phyloP scores from a whole-genome alignment of 73 alveolate species.

The Paramecium sexaurelia region DNA sequence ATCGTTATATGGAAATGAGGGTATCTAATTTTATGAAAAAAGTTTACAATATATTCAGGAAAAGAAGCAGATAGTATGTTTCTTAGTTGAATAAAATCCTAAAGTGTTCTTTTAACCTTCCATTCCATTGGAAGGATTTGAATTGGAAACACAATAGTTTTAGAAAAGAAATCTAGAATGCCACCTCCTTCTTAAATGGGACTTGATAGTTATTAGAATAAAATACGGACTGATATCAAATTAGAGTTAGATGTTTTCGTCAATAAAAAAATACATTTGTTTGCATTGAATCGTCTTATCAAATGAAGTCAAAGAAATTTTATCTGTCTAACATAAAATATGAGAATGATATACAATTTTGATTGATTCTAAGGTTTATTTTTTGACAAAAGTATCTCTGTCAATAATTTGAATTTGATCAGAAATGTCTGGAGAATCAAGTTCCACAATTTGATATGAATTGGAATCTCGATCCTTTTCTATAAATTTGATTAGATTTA shows the following conservation, averaged over 20 bases:
- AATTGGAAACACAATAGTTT: conserved; percentile 26
- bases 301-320: background rate
- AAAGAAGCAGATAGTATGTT: background rate
- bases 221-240: conserved; percentile 13
- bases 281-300: background rate
- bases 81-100: conserved; percentile 3
- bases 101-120: conserved; percentile 5
- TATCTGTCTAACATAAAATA: background rate
- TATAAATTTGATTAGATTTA: background rate
- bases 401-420: background rate
- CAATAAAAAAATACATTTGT: background rate
- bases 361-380: background rate
- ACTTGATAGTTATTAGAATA: background rate
- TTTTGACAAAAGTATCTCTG: background rate
- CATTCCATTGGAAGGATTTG: background rate
- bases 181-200: conserved; percentile 41
- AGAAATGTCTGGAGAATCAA: background rate
- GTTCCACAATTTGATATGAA: background rate
- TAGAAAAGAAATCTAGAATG: background rate
- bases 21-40: background rate
- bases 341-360: background rate
- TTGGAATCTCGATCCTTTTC: background rate
- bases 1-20: background rate
- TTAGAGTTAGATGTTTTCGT: background rate
- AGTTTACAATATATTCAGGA: background rate